These are phyloP conservation scores for Ceratocystis variospora DNA, from an alignment of 2,329 filamentous ascomycete species.

Conservation along the genomic window DNA sequence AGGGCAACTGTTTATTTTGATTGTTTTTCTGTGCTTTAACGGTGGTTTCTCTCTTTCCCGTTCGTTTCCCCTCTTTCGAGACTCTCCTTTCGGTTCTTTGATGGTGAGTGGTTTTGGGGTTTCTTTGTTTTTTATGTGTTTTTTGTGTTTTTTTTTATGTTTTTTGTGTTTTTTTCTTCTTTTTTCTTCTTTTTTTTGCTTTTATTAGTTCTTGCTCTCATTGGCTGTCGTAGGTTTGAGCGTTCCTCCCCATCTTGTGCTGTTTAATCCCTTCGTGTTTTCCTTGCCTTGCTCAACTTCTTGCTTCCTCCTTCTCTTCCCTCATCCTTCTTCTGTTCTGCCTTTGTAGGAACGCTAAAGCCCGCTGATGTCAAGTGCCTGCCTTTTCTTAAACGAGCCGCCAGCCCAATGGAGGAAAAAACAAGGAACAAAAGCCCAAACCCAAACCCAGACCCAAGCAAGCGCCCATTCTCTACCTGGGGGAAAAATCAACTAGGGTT, in stretches of 20 bases:
- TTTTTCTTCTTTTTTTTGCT: neutral
- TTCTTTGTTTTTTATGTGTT: no score
- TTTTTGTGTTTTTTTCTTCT: neutral
- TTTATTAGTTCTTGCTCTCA: neutral
- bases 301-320: neutral
- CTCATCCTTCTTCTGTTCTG: neutral
- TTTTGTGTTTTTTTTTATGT: no score
- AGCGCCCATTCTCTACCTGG: neutral
- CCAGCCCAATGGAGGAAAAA: neutral
- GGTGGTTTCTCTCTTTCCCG: neutral
- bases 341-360: conserved; percentile 1
- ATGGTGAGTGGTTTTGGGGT: neutral
- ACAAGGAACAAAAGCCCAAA: neutral
- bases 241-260: neutral
- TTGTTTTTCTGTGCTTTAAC: neutral
- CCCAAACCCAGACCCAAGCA: neutral
- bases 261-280: neutral
- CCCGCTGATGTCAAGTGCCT: neutral
- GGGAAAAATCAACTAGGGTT: no score
- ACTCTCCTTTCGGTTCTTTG: neutral
- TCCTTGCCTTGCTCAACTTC: neutral
- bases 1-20: neutral
- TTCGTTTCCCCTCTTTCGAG: neutral
- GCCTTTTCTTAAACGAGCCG: neutral
- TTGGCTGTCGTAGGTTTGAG: neutral